Percentiles rank a stretch among this genome's conserved stretches.
Conservation (phyloP, 2,329 filamentous ascomycete genomes). For the Bipolaris bicolor region DNA sequence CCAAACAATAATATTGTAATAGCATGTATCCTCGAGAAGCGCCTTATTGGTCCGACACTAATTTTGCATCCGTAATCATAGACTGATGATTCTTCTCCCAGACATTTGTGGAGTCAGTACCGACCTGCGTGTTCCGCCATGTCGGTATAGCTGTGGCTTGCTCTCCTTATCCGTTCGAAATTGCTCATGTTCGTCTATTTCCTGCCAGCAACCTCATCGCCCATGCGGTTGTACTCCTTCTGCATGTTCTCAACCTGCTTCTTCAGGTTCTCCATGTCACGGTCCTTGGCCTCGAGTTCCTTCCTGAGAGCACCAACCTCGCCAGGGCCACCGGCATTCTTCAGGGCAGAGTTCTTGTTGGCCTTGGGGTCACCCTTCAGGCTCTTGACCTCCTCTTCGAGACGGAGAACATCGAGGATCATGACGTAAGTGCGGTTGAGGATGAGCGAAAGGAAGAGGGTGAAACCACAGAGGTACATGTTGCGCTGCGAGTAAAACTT, state of each 20-base stretch:
- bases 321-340: constrained; percentile 73
- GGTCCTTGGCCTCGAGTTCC: constrained; percentile 74
- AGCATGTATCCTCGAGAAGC: constrained; percentile 1
- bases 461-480: constrained; percentile 99
- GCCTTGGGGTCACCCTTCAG: constrained; percentile 70
- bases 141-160: constrained; percentile 21
- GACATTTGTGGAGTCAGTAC: constrained; percentile 10
- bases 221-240: constrained; percentile 83
- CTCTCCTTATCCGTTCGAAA: constrained; percentile 17
- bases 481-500: constrained; percentile 99
- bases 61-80: constrained; percentile 2
- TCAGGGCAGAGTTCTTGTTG: constrained; percentile 65
- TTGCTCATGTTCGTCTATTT: constrained; percentile 50
- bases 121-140: constrained; percentile 13
- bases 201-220: constrained; percentile 77
- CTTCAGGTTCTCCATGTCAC: constrained; percentile 85
- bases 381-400: constrained; percentile 89
- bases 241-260: constrained; percentile 87
- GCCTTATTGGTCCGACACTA: background rate
- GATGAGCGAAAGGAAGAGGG: constrained; percentile 96
- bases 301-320: constrained; percentile 74
- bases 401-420: constrained; percentile 88
- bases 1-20: constrained; percentile 10
- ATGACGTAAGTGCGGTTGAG: constrained; percentile 98
- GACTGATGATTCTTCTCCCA: constrained; percentile 10